phyloP scores from a whole-genome alignment of 495 filamentous ascomycete genomes.

The Penicillium argentinense region DNA sequence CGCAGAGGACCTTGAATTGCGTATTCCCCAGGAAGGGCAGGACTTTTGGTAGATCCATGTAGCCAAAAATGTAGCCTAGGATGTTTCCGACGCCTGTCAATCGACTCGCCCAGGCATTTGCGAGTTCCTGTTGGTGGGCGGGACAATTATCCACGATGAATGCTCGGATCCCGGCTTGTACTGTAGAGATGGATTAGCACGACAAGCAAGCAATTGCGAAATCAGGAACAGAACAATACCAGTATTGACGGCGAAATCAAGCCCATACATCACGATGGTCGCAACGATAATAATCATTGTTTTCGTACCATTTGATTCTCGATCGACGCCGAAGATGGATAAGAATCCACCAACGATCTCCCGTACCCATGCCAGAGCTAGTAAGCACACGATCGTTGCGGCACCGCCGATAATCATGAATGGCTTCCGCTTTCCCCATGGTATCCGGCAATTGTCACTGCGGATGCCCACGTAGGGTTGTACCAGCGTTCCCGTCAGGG shows the following conservation, averaged over 20 bases:
- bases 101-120: constrained; percentile 85
- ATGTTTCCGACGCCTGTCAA: constrained; percentile 84
- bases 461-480: constrained; percentile 93
- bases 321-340: constrained; percentile 68
- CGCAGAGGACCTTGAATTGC: constrained; percentile 88
- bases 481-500: constrained; percentile 79
- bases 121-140: constrained; percentile 83
- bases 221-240: constrained; percentile 46
- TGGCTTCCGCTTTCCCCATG: constrained; percentile 83
- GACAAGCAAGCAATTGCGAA: background rate
- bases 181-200: constrained; percentile 35
- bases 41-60: constrained; percentile 67
- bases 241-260: constrained; percentile 93
- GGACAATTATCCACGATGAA: constrained; percentile 91
- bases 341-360: constrained; percentile 73
- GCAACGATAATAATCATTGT: constrained; percentile 66
- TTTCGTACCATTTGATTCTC: constrained; percentile 58
- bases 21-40: constrained; percentile 77
- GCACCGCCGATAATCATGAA: constrained; percentile 79
- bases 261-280: constrained; percentile 77
- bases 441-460: constrained; percentile 78
- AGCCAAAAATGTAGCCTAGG: constrained; percentile 78
- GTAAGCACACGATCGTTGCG: constrained; percentile 70
- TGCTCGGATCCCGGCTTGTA: constrained; percentile 84
- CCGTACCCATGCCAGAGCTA: constrained; percentile 78